Evolutionary conservation across 139 green algal species (phyloP).

Genomic region (Picochlorum sp.): DNA sequence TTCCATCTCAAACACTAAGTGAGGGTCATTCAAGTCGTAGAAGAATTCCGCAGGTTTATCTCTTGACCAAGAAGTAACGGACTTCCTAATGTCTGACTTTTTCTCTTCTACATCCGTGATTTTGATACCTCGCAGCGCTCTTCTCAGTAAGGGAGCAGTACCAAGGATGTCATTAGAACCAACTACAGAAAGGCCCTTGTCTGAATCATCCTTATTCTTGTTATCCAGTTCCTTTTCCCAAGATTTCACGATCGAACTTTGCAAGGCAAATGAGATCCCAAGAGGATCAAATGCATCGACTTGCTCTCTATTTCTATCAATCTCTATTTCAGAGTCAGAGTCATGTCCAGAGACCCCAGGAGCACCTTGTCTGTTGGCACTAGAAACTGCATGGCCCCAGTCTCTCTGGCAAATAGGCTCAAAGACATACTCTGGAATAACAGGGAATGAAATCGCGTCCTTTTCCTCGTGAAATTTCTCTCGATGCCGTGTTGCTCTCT

Average conservation of each 20-base stretch:
- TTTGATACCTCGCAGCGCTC: not conserved
- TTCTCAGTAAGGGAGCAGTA: not conserved
- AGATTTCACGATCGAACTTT: not conserved
- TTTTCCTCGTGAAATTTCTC: too few species aligned
- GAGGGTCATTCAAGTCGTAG: slow-evolving; percentile 30
- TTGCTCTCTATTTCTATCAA: not conserved
- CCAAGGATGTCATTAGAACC: slow-evolving; percentile 1
- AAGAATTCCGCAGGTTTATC: not conserved
- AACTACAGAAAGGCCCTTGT: not conserved
- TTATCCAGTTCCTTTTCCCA: not conserved
- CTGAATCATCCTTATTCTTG: not conserved
- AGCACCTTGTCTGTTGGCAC: too few species aligned
- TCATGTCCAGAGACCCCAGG: not conserved
- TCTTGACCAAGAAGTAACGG: not conserved
- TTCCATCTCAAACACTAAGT: slow-evolving; percentile 9
- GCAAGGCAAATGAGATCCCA: not conserved
- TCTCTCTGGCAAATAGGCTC: not conserved
- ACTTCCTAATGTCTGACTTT: not conserved
- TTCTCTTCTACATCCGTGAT: not conserved
- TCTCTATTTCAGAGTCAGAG: not conserved
- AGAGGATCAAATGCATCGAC: not conserved
- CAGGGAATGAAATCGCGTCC: not conserved
- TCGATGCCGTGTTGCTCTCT: too few species aligned
- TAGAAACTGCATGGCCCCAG: too few species aligned
- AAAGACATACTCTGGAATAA: not conserved